Conservation (phyloP, 1,284 basidiomycete genomes). For the Ceratobasidium sp. region DNA sequence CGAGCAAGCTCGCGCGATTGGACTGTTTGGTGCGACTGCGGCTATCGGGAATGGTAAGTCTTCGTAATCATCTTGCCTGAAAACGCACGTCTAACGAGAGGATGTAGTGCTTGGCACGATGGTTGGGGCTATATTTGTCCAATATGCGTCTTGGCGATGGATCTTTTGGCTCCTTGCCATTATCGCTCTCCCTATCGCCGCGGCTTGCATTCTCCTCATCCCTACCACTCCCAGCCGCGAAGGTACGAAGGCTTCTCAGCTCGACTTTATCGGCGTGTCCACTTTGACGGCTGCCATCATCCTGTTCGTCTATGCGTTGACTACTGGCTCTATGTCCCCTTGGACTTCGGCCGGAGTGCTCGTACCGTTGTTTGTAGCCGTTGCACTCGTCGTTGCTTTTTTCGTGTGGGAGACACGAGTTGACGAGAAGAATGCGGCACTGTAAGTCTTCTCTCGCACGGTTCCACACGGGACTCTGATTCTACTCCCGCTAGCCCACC, state of each 20-base stretch:
- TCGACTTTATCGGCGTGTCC: constrained; percentile 56
- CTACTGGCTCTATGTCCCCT: no score
- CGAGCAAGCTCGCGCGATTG: constrained; percentile 64
- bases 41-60: constrained; percentile 62
- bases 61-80: constrained; percentile 2
- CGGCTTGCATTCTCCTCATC: constrained; percentile 57
- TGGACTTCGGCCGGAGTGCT: constrained; percentile 63
- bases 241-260: constrained; percentile 52
- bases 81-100: constrained; percentile 40
- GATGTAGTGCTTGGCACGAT: constrained; percentile 57
- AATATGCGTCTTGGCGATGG: constrained; percentile 63
- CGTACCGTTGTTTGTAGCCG: constrained; percentile 61
- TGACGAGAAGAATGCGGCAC: constrained; percentile 58
- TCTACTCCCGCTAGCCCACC: constrained; percentile 55
- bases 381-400: constrained; percentile 56
- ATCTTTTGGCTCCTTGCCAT: constrained; percentile 63
- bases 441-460: constrained; percentile 54
- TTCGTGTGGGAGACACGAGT: constrained; percentile 61
- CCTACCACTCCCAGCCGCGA: constrained; percentile 51
- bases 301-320: constrained; percentile 64
- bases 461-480: not conserved
- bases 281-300: constrained; percentile 58
- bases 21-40: constrained; percentile 63
- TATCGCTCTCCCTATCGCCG: constrained; percentile 58
- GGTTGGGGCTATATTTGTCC: constrained; percentile 57